Base-by-base conservation (phyloP, 441 rosid species). In the Syzygium syzygioides region DNA sequence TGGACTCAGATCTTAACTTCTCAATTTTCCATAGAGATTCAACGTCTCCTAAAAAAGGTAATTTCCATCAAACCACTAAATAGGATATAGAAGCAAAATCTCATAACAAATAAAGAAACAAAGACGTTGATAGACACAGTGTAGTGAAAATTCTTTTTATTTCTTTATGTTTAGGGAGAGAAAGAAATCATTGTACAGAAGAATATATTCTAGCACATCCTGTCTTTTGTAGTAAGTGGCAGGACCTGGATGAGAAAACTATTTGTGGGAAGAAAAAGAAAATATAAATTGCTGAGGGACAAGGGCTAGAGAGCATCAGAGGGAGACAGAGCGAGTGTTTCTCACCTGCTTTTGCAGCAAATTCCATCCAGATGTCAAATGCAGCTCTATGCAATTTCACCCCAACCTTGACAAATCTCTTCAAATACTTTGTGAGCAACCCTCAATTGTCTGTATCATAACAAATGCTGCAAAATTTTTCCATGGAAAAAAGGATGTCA, bases 321-420 rank as follows among this genome's bases (percentile, higher is more conserved):
- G n/a, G n/a, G 64, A 59, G 11, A 25, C n/a, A 11, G 30, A 25
- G n/a, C 6, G 30, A 26, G n/a, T 10, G 64, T 59, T 25, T 59
- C 64, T 59, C 64, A 95, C 99, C 98, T 96, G 91, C 94, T 94
- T 91, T 94, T 85, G 94, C 94, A 86, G 98, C 95, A 91, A n/a
- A 95, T 57, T 94, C 94, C 98, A 97, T 97, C 99, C 97, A 96
- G 32, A 86, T 89, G 91, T 94, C 99, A 93, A 94, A 96, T 59
- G 99, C 80, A 87, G 94, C 89, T 93, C 89, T 92, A 88, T 95
- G 95, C 54, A 96, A 90, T 90, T 96, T 95, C 89, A 95, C 94
- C 87, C 97, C 96, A 85, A 93, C 95, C 92, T 87, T 94, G 88
- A 92, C 86, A 94, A 97, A 95, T 68, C 91, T 93, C 85, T 92